These are phyloP conservation scores for Botrytis elliptica DNA, from an alignment of 2,329 filamentous ascomycete species.

Conservation along the genomic window DNA sequence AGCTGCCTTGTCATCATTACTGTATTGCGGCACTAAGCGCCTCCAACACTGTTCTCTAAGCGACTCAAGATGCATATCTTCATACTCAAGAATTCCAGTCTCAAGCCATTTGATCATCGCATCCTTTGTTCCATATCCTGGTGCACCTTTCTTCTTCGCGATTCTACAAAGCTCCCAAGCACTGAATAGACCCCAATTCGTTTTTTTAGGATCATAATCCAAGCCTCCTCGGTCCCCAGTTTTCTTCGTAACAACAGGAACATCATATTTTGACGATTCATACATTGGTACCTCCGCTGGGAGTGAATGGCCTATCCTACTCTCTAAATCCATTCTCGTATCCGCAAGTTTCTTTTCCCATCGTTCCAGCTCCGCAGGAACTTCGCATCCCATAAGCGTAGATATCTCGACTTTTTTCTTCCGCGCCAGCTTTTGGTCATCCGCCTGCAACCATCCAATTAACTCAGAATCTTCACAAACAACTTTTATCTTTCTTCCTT, in stretches of 20 bases:
- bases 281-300: background rate
- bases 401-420: background rate
- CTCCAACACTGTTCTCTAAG: background rate
- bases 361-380: background rate
- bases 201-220: background rate
- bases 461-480: background rate
- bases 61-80: background rate
- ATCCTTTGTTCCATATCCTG: background rate
- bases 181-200: background rate
- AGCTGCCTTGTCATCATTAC: background rate
- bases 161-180: background rate
- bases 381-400: background rate
- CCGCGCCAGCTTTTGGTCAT: background rate
- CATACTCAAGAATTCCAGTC: background rate
- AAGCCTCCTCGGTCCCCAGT: background rate
- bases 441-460: background rate
- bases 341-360: background rate
- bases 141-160: background rate
- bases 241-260: background rate
- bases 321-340: background rate
- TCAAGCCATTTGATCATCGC: background rate
- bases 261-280: background rate
- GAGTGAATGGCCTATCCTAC: background rate
- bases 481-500: background rate
- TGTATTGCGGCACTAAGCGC: background rate